Evolutionary conservation across 306 rosid species (phyloP).

Genomic region (Delonix regia): DNA sequence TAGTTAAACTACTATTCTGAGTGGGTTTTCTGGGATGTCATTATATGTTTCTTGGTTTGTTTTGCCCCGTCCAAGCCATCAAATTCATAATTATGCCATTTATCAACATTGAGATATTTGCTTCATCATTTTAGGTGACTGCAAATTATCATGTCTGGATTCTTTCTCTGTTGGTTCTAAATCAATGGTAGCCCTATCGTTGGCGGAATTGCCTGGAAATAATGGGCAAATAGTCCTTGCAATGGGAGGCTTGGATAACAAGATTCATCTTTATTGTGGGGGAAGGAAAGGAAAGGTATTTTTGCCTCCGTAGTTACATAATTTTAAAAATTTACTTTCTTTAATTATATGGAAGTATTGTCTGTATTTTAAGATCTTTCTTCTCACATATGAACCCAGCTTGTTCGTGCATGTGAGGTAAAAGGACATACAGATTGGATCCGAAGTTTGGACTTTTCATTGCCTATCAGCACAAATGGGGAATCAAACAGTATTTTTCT

Average conservation of each 20-base stretch:
- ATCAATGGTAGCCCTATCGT: conserved; percentile 85
- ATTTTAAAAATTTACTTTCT: conserved; percentile 14
- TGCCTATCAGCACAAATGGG: conserved; percentile 60
- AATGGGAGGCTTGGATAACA: conserved; percentile 97
- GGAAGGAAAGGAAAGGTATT: conserved; percentile 80
- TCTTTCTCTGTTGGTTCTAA: conserved; percentile 74
- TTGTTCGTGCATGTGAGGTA: conserved; percentile 78
- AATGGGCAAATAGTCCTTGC: conserved; percentile 70
- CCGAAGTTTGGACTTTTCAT: conserved; percentile 91
- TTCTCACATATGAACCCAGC: conserved; percentile 50
- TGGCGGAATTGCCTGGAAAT: conserved; percentile 85
- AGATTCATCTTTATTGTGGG: conserved; percentile 88
- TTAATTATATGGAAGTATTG: conserved; percentile 4
- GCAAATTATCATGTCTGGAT: conserved; percentile 64
- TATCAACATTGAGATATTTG: neutral
- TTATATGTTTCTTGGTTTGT: neutral
- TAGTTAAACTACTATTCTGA: neutral
- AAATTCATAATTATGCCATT: neutral
- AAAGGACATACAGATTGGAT: conserved; percentile 99
- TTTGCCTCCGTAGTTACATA: conserved; percentile 10
- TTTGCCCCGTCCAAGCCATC: neutral
- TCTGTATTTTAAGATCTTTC: conserved; percentile 27
- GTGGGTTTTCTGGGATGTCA: neutral
- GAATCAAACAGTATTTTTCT: conserved; percentile 66
- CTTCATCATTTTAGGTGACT: conserved; percentile 63